Conservation (phyloP, 192 early-diverging fungal species). For the Mortierella hygrophila region DNA sequence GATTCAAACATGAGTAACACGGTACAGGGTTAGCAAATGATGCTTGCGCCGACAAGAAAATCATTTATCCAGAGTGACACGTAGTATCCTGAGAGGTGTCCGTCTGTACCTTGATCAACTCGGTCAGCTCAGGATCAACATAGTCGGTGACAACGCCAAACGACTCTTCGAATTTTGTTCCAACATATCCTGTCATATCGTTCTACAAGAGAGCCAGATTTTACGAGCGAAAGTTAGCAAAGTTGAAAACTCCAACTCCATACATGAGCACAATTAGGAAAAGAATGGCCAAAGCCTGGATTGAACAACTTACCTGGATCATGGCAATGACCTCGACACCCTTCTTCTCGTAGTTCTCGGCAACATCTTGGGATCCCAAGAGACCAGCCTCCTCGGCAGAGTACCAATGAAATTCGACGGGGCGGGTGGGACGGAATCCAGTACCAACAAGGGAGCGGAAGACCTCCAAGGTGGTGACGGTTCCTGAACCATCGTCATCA, state of each 20-base stretch:
- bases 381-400: conserved; percentile 92
- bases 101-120: conserved; percentile 58
- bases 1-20: neutral
- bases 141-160: conserved; percentile 88
- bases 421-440: conserved; percentile 75
- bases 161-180: conserved; percentile 63
- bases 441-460: conserved; percentile 77
- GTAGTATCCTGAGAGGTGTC: neutral
- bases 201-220: conserved; percentile 41
- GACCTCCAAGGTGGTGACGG: conserved; percentile 88
- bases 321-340: conserved; percentile 76
- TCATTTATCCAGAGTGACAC: neutral
- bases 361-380: conserved; percentile 89
- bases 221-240: neutral
- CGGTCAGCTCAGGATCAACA: conserved; percentile 71
- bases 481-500: conserved; percentile 94
- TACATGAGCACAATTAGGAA: neutral
- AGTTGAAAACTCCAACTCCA: neutral
- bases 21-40: neutral
- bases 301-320: conserved; percentile 69
- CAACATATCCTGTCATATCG: conserved; percentile 93
- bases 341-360: conserved; percentile 74
- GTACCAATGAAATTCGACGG: conserved; percentile 98
- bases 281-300: neutral
- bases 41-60: neutral